phyloP scores from a whole-genome alignment of 2,329 filamentous ascomycete genomes.

The Fusarium pseudoanthophilum region DNA sequence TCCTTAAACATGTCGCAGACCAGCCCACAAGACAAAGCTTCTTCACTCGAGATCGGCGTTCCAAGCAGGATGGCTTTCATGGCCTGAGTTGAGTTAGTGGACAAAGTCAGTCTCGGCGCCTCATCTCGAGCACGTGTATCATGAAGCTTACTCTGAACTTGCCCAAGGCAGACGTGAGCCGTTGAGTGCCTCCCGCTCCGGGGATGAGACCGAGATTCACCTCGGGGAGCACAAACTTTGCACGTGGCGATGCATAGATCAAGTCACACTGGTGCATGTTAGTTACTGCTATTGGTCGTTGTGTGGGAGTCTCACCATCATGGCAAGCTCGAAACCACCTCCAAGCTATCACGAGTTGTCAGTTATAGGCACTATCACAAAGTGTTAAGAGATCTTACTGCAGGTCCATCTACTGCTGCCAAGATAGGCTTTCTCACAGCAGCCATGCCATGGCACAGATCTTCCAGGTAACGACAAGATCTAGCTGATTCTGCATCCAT shows the following conservation, averaged over 20 bases:
- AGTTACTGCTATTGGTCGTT: neutral
- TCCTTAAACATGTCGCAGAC: constrained; percentile 39
- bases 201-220: constrained; percentile 52
- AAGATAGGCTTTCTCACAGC: constrained; percentile 55
- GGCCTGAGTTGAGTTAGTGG: constrained; percentile 29
- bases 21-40: constrained; percentile 21
- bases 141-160: constrained; percentile 49
- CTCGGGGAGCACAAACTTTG: constrained; percentile 51
- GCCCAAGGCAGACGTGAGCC: constrained; percentile 49
- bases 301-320: constrained; percentile 48
- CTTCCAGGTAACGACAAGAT: constrained; percentile 47
- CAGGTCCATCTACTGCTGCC: constrained; percentile 53
- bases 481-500: constrained; percentile 43
- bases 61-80: constrained; percentile 46
- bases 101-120: constrained; percentile 3
- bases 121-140: constrained; percentile 1
- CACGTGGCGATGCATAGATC: constrained; percentile 48
- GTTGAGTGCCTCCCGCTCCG: constrained; percentile 52
- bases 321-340: constrained; percentile 57
- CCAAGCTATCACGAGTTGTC: constrained; percentile 49
- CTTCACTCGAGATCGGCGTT: constrained; percentile 42
- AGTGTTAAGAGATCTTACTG: neutral
- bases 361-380: neutral
- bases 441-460: constrained; percentile 49
- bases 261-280: constrained; percentile 47